Percentiles rank a stretch among this genome's conserved stretches.
Evolutionary conservation across 768 basidiomycete genomes (phyloP).

Genomic region (Leccinum subtestaceum): DNA sequence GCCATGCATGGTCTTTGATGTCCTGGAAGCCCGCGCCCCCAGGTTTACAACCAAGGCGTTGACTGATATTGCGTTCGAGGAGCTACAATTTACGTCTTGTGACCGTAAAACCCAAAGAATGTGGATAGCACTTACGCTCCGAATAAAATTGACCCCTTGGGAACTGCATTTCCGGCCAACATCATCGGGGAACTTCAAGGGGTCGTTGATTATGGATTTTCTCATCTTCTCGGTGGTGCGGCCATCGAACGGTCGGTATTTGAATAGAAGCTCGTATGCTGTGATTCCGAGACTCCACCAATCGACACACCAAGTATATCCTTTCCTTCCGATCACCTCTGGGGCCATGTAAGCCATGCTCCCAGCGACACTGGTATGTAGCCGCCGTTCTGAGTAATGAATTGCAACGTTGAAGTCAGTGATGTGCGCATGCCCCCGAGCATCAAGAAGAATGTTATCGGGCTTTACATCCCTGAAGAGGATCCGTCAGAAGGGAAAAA

Average conservation of each 20-base stretch:
- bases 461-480: conserved; percentile 85
- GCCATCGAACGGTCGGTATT: conserved; percentile 84
- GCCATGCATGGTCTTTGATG: conserved; percentile 83
- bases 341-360: conserved; percentile 99
- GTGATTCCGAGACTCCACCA: conserved; percentile 96
- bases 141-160: conserved; percentile 64
- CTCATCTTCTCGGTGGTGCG: conserved; percentile 87
- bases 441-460: conserved; percentile 93
- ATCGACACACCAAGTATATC: conserved; percentile 91
- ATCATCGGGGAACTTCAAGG: conserved; percentile 74
- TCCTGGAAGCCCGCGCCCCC: conserved; percentile 72
- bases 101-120: conserved; percentile 8
- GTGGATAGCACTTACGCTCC: conserved; percentile 49
- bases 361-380: conserved; percentile 92
- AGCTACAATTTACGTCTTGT: conserved; percentile 47
- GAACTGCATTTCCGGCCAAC: conserved; percentile 57
- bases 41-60: conserved; percentile 77
- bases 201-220: conserved; percentile 78
- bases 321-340: conserved; percentile 87
- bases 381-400: conserved; percentile 86
- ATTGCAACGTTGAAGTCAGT: conserved; percentile 99
- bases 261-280: conserved; percentile 86
- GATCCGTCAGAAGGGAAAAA: conserved; percentile 7
- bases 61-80: conserved; percentile 75
- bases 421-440: conserved; percentile 91